phyloP scores from a whole-genome alignment of 495 filamentous ascomycete genomes.

The Neurospora sp. region DNA sequence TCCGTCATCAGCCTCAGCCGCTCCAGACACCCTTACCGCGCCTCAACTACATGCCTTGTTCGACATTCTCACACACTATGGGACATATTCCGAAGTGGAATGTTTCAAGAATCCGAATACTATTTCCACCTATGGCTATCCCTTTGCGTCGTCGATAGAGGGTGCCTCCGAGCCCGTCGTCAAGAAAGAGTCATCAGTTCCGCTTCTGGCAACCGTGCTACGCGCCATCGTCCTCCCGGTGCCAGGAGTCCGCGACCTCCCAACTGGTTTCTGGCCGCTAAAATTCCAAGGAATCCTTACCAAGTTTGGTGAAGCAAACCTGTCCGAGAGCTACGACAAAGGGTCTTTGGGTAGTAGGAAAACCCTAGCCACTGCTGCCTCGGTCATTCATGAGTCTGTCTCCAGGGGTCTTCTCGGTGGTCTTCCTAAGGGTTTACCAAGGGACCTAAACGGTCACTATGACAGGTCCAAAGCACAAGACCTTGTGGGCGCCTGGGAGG shows the following conservation, averaged over 20 bases:
- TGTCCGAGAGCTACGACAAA: slow-evolving; percentile 63
- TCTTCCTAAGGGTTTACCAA: slow-evolving; percentile 22
- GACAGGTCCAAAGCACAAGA: slow-evolving; percentile 43
- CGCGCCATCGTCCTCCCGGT: slow-evolving; percentile 44
- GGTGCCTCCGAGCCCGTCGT: background rate
- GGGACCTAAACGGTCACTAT: slow-evolving; percentile 33
- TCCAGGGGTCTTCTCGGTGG: slow-evolving; percentile 47
- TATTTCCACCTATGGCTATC: slow-evolving; percentile 49
- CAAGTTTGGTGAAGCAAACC: slow-evolving; percentile 44
- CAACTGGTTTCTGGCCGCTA: slow-evolving; percentile 46
- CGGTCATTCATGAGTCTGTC: slow-evolving; percentile 48
- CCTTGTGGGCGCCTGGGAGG: slow-evolving; percentile 44
- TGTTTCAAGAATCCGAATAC: slow-evolving; percentile 45
- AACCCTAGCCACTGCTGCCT: slow-evolving; percentile 52
- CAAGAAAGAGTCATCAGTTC: slow-evolving; percentile 32
- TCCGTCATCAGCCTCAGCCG: background rate
- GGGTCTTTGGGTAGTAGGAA: slow-evolving; percentile 52
- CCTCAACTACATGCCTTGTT: slow-evolving; percentile 49
- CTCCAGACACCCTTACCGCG: slow-evolving; percentile 25
- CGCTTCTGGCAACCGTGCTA: slow-evolving; percentile 48
- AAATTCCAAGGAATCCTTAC: slow-evolving; percentile 35
- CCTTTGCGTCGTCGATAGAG: slow-evolving; percentile 27
- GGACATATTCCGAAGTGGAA: slow-evolving; percentile 52
- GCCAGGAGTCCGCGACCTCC: slow-evolving; percentile 47
- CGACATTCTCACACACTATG: slow-evolving; percentile 55